Conservation (phyloP, 352 stramenopile genomes). For the Salisapilia sapeloensis region DNA sequence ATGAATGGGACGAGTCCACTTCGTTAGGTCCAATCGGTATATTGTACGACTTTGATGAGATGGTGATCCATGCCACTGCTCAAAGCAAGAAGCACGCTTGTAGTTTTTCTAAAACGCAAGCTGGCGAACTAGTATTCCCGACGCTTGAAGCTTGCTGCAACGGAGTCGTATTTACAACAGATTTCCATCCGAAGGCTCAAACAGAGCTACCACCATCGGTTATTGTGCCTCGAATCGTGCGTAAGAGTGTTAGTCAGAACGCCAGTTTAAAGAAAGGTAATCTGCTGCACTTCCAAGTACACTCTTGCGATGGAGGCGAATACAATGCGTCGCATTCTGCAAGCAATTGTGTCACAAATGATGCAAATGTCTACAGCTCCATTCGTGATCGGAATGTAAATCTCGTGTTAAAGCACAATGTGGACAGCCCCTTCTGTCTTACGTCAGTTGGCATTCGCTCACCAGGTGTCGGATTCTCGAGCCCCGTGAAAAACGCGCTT, state of each 20-base stretch:
- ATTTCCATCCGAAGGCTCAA: slow-evolving; percentile 44
- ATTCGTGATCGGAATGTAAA: slow-evolving; percentile 55
- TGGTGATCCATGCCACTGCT: too few relatives aligned
- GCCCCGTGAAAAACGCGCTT: slow-evolving; percentile 31
- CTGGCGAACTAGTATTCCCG: slow-evolving; percentile 16
- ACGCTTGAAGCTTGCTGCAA: slow-evolving; percentile 57
- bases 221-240: too few relatives aligned
- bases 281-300: slow-evolving; percentile 37
- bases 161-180: slow-evolving; percentile 32
- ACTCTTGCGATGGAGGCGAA: slow-evolving; percentile 60
- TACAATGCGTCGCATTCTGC: slow-evolving; percentile 52
- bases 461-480: slow-evolving; percentile 64
- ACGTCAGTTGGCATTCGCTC: slow-evolving; percentile 57
- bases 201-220: slow-evolving; percentile 22
- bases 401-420: slow-evolving; percentile 55
- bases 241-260: too few relatives aligned
- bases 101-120: too few relatives aligned
- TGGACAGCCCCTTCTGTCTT: slow-evolving; percentile 67
- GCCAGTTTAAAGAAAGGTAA: slow-evolving; percentile 27
- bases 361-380: slow-evolving; percentile 71
- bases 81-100: too few relatives aligned
- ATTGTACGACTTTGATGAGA: slow-evolving; percentile 67
- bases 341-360: slow-evolving; percentile 59
- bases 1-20: too few relatives aligned
- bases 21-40: too few relatives aligned